Percentiles rank a stretch among this genome's conserved stretches.
Conservation (phyloP, 495 filamentous ascomycete genomes). For the Recurvomyces mirabilis region DNA sequence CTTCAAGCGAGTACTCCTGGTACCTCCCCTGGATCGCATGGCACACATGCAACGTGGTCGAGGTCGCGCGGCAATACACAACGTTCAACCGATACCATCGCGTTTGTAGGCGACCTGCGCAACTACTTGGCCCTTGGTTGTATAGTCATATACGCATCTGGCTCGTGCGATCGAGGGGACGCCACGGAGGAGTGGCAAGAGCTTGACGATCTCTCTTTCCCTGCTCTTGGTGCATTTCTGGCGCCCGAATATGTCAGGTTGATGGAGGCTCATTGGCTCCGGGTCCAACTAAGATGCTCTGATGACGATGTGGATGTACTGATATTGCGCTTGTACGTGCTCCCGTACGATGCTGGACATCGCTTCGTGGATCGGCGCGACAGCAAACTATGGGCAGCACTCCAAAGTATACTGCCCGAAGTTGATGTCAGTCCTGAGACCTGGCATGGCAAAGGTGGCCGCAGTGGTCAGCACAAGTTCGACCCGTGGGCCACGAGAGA, state of each 20-base stretch:
- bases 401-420: constrained; percentile 7
- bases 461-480: constrained; percentile 14
- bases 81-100: background rate
- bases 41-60: too few relatives aligned
- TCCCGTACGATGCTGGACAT: constrained; percentile 19
- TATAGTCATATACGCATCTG: background rate
- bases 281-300: too few relatives aligned
- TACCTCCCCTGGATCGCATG: too few relatives aligned
- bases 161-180: background rate
- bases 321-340: constrained; percentile 19
- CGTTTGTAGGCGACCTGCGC: background rate
- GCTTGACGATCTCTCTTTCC: too few relatives aligned
- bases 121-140: constrained; percentile 8
- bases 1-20: too few relatives aligned
- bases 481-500: constrained; percentile 32
- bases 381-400: constrained; percentile 2
- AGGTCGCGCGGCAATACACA: too few relatives aligned
- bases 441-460: constrained; percentile 9
- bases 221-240: too few relatives aligned
- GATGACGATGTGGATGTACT: too few relatives aligned
- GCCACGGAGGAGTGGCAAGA: too few relatives aligned
- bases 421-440: constrained; percentile 11
- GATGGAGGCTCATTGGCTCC: too few relatives aligned
- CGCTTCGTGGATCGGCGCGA: constrained; percentile 14
- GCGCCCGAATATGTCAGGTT: too few relatives aligned